A percentile compares a stretch with the other conserved stretches of the same genome.
Conservation (phyloP, 1,284 basidiomycete genomes). For the Sporisorium iseilematis-ciliati region DNA sequence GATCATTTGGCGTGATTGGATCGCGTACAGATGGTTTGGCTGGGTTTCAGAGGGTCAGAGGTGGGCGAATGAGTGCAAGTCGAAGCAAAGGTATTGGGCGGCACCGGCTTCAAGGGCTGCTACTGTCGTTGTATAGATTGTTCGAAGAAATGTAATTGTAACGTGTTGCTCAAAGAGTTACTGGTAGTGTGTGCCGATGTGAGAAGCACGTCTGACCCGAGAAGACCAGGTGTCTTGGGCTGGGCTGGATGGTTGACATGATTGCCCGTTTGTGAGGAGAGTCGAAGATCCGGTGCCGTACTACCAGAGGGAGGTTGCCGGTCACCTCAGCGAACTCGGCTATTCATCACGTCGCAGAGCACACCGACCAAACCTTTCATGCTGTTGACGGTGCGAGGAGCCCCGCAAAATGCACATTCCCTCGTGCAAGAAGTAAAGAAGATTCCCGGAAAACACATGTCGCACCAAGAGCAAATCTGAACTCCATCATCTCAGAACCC, state of each 20-base stretch:
- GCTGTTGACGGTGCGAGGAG: neutral
- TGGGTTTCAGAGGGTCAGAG: constrained; percentile 47
- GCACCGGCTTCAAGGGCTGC: neutral
- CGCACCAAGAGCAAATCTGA: too few relatives aligned
- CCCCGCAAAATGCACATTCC: neutral
- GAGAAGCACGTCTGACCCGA: too few relatives aligned
- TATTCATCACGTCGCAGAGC: constrained; percentile 1
- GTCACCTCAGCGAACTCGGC: constrained; percentile 6
- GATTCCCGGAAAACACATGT: neutral
- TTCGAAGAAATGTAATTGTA: too few relatives aligned
- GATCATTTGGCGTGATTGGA: constrained; percentile 56
- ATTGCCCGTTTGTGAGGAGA: too few relatives aligned
- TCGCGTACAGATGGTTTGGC: constrained; percentile 45
- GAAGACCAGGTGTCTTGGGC: too few relatives aligned
- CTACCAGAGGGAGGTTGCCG: neutral
- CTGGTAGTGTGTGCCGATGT: too few relatives aligned
- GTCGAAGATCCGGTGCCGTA: too few relatives aligned
- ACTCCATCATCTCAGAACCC: too few relatives aligned
- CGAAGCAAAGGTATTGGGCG: constrained; percentile 24
- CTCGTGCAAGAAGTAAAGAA: neutral
- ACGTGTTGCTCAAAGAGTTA: too few relatives aligned
- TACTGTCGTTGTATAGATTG: neutral
- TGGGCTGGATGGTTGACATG: too few relatives aligned
- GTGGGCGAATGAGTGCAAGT: constrained; percentile 30
- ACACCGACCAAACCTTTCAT: neutral